A percentile compares a stretch with the other conserved stretches of the same genome.
phyloP scores from a whole-genome alignment of 257 asterid species.

The Scutellaria galericulata region DNA sequence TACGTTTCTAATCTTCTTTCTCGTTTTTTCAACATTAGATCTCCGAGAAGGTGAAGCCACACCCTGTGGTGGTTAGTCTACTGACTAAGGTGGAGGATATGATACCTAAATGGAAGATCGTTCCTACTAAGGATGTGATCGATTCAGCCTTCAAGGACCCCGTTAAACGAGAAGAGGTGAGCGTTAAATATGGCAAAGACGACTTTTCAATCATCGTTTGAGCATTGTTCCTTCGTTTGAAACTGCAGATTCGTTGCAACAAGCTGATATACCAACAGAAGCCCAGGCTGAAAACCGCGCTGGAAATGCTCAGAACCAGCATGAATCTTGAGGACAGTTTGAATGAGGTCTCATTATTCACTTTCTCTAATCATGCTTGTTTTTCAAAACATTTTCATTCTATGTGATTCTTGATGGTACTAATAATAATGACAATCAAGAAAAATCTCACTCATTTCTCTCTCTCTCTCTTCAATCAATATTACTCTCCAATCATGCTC shows the following conservation, averaged over 20 bases:
- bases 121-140: slow-evolving; percentile 82
- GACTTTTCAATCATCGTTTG: too few relatives aligned
- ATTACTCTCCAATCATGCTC: too few relatives aligned
- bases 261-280: slow-evolving; percentile 78
- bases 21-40: slow-evolving; percentile 45
- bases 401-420: too few relatives aligned
- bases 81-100: slow-evolving; percentile 76
- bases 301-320: slow-evolving; percentile 97
- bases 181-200: not conserved
- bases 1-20: not conserved
- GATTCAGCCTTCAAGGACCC: slow-evolving; percentile 92
- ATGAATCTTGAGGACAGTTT: slow-evolving; percentile 82
- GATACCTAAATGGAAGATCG: slow-evolving; percentile 94
- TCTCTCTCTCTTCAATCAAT: too few relatives aligned
- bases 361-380: not conserved
- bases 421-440: too few relatives aligned
- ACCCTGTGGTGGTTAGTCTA: slow-evolving; percentile 72
- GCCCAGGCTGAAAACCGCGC: slow-evolving; percentile 90
- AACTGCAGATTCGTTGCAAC: slow-evolving; percentile 73
- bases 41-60: slow-evolving; percentile 90
- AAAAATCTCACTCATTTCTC: too few relatives aligned
- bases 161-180: slow-evolving; percentile 74
- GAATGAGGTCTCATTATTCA: slow-evolving; percentile 56
- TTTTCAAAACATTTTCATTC: not conserved
- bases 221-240: too few relatives aligned